phyloP scores from a whole-genome alignment of 805 yeast genomes.

The Saturnispora diversa region DNA sequence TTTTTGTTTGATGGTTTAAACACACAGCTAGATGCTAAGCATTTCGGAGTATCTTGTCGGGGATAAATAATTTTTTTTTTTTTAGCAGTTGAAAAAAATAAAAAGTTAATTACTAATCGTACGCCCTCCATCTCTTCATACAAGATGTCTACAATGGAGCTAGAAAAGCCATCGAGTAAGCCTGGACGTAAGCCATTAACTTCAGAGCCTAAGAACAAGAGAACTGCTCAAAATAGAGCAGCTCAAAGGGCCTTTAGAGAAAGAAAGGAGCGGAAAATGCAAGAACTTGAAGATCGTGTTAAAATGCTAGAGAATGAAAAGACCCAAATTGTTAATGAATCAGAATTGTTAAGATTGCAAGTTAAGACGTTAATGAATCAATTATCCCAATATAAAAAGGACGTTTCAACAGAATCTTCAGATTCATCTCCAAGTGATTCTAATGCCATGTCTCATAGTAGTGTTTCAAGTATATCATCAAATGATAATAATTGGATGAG shows the following conservation, averaged over 20 bases:
- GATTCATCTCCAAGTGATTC: conserved; percentile 3
- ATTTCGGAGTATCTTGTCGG: no score
- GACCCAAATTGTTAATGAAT: conserved; percentile 58
- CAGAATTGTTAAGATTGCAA: conserved; percentile 66
- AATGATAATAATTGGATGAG: conserved; percentile 1
- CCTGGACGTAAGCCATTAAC: conserved; percentile 78
- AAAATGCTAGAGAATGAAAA: conserved; percentile 62
- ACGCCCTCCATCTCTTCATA: neutral
- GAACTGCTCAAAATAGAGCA: conserved; percentile 95
- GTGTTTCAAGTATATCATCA: conserved; percentile 11
- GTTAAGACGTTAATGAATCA: conserved; percentile 68
- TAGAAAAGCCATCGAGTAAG: conserved; percentile 25
- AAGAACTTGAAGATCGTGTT: conserved; percentile 77
- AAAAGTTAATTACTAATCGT: conserved; percentile 2
- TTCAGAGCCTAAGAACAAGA: conserved; percentile 68
- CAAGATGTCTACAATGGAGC: conserved; percentile 1
- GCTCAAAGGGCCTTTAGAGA: conserved; percentile 98
- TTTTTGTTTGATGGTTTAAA: no score
- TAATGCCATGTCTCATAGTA: neutral
- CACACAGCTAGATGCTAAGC: no score
- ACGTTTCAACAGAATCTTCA: conserved; percentile 6
- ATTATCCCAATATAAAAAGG: conserved; percentile 29
- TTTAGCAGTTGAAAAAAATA: neutral
- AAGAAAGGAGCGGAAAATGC: conserved; percentile 80
- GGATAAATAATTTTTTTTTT: no score